Percentiles rank a stretch among this genome's conserved stretches.
Conservation (phyloP, 2,329 filamentous ascomycete species). For the Xylaria sp. region DNA sequence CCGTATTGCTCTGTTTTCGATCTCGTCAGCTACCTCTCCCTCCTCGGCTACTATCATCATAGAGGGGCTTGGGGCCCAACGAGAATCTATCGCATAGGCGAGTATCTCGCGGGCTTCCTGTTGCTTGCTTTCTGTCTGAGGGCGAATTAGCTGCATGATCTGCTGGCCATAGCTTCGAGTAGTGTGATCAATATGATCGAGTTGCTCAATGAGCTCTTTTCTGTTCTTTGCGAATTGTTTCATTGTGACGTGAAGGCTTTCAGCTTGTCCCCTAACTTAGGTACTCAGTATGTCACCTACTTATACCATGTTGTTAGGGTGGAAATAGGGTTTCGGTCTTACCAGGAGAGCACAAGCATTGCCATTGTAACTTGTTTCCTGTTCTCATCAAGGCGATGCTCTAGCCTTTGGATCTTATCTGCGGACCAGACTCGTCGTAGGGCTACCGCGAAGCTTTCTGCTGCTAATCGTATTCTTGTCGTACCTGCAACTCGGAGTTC, state of each 20-base stretch:
- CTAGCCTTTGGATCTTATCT: conserved; percentile 14
- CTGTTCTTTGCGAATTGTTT: neutral
- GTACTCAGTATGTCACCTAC: neutral
- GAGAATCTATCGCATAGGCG: neutral
- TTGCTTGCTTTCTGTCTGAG: neutral
- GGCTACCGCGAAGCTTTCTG: conserved; percentile 8
- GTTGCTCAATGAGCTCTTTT: neutral
- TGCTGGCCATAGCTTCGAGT: conserved; percentile 2
- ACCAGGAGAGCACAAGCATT: conserved; percentile 26
- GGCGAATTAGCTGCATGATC: neutral
- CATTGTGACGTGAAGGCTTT: conserved; percentile 2
- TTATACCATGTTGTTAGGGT: neutral
- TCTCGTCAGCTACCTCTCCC: neutral
- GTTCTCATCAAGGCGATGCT: conserved; percentile 8
- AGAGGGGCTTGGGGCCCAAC: neutral
- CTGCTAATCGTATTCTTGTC: conserved; percentile 10
- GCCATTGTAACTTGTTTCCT: conserved; percentile 17
- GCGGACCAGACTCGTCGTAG: conserved; percentile 12
- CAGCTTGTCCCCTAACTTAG: conserved; percentile 15
- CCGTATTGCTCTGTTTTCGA: neutral
- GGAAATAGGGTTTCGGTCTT: neutral
- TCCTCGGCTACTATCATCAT: neutral
- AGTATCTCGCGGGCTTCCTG: conserved; percentile 1
- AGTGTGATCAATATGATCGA: neutral
- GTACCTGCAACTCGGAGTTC: neutral